These are phyloP conservation scores for Cytospora paraplurivora DNA, from an alignment of 2,329 filamentous ascomycete species.

Conservation along the genomic window DNA sequence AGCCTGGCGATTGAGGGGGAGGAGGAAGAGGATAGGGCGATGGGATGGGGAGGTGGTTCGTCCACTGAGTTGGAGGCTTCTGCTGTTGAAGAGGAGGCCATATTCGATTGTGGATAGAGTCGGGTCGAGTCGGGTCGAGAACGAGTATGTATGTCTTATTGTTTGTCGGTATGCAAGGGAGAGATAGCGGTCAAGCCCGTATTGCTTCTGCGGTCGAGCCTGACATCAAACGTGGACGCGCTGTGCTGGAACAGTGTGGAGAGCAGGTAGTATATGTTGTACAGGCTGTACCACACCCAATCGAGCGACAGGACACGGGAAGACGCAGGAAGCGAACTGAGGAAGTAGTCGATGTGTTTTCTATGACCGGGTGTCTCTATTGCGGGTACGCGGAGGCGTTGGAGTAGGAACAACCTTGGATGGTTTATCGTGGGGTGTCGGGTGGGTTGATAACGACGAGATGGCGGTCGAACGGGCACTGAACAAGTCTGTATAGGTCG, in stretches of 20 bases:
- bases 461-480: neutral
- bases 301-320: neutral
- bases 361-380: neutral
- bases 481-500: neutral
- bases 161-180: constrained; percentile 10
- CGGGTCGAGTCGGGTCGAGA: constrained; percentile 3
- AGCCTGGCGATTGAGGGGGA: constrained; percentile 20
- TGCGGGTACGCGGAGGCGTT: neutral
- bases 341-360: neutral
- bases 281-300: neutral
- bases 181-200: constrained; percentile 19
- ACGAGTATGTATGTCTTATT: neutral
- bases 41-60: constrained; percentile 18
- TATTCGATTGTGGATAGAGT: constrained; percentile 8
- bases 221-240: constrained; percentile 26
- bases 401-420: neutral
- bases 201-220: constrained; percentile 14
- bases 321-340: neutral
- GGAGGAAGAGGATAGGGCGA: constrained; percentile 5
- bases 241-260: constrained; percentile 15
- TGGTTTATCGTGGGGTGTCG: neutral
- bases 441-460: neutral
- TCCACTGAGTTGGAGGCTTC: constrained; percentile 25
- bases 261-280: constrained; percentile 1
- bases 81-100: constrained; percentile 25